A percentile compares a stretch with the other conserved stretches of the same genome.
These are phyloP conservation scores for Fragosphaeria purpurea DNA, from an alignment of 2,329 filamentous ascomycete genomes.

Conservation along the genomic window DNA sequence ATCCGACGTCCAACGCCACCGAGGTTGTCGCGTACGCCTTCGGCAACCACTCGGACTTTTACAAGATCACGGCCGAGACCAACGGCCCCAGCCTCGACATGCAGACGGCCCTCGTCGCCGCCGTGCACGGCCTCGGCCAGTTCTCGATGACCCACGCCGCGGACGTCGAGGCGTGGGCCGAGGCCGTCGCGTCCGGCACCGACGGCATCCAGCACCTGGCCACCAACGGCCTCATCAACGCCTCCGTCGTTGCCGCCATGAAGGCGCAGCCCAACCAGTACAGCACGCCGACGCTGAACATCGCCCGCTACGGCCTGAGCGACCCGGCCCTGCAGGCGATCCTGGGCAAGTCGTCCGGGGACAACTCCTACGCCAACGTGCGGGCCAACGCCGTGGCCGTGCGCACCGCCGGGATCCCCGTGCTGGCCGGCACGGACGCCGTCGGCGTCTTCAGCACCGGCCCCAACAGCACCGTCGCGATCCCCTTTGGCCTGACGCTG, in stretches of 20 bases:
- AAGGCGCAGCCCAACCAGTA: background rate
- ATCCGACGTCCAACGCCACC: constrained; percentile 1
- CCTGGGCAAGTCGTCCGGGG: constrained; percentile 13
- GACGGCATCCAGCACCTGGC: constrained; percentile 19
- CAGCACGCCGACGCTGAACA: constrained; percentile 4
- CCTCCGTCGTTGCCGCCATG: background rate
- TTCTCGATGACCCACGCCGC: constrained; percentile 19
- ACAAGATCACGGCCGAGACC: constrained; percentile 19
- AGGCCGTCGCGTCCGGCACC: constrained; percentile 18
- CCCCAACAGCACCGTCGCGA: background rate
- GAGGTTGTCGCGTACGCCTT: constrained; percentile 13
- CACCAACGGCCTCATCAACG: background rate
- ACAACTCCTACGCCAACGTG: constrained; percentile 15
- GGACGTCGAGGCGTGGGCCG: constrained; percentile 15
- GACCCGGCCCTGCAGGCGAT: constrained; percentile 11
- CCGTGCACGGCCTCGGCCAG: constrained; percentile 16
- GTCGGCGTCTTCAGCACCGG: constrained; percentile 5
- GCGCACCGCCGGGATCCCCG: constrained; percentile 18
- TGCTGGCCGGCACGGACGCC: constrained; percentile 24
- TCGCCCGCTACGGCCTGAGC: background rate
- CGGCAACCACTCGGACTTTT: constrained; percentile 17
- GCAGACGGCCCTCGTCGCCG: constrained; percentile 14
- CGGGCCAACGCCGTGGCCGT: constrained; percentile 17
- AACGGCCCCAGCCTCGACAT: constrained; percentile 16
- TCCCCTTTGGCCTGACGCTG: constrained; percentile 13